Base-by-base conservation (phyloP, 2,329 filamentous ascomycete genomes). In the Cordyceps fumosorosea region DNA sequence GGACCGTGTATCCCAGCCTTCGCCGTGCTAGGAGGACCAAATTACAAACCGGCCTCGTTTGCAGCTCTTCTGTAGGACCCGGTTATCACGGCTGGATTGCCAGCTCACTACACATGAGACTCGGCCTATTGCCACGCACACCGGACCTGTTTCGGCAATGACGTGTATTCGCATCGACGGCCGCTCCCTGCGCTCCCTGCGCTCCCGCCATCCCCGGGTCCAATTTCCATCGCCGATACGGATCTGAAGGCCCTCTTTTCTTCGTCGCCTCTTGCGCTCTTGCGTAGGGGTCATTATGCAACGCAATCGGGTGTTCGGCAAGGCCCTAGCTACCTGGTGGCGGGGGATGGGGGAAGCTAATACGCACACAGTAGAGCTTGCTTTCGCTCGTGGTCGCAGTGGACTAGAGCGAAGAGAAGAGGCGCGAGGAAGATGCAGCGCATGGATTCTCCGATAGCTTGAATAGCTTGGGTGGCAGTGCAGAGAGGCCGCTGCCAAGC, bases 271-370 rank as follows among this genome's bases (percentile, higher is more conserved):
- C 51, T 37, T 20, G 29, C 29, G 12, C 14, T 32, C 51, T 37
- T 20, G 29, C 29, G 16, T 14, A 34, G 34, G 29, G 26, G 40
- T 20, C n/a, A 22, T 6, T 37, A 54, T 55, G 42, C 51, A 60
- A 47, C n/a, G 42, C 58, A 26, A 60, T 60, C 58, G 58, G 58
- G 12, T 54, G 51, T 55, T 60, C 58, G 58, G 58, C 58, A 60
- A 22, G 51, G 18, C 20, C 29, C 11, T 37, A 24, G 50, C 40
- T 24, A 34, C 47, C 40, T 37, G 55, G 51, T 55, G 58, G 40
- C 58, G 26, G 12, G n/a, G 1, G 20, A 54, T 20, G 26, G 26
- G 26, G 40, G n/a, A n/a, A 34, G 53, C n/a, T n/a, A 29, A n/a
- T n/a, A n/a, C n/a, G 26, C 26, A 6, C 26, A 29, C 26, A 53